Evolutionary conservation across 2,329 filamentous ascomycete species (phyloP).

Genomic region (Fusarium sp.): DNA sequence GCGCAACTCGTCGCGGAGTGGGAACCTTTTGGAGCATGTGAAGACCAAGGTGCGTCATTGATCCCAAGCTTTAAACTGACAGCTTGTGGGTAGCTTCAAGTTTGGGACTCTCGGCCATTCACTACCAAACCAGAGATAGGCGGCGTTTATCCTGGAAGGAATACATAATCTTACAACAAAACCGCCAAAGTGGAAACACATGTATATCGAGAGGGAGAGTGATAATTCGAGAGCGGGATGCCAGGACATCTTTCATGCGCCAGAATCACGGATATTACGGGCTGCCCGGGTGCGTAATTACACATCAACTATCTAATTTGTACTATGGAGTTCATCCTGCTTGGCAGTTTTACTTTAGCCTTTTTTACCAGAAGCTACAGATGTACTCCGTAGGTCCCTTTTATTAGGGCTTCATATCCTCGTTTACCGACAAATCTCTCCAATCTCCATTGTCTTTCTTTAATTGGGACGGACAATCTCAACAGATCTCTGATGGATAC

Average conservation of each 20-base stretch:
- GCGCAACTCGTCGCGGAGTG: slow-evolving; percentile 21
- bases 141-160: too few species aligned
- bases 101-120: neutral
- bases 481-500: slow-evolving; percentile 36
- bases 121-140: neutral
- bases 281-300: slow-evolving; percentile 22
- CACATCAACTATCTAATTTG: too few species aligned
- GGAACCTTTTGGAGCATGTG: slow-evolving; percentile 36
- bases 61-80: slow-evolving; percentile 13
- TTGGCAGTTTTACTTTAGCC: slow-evolving; percentile 29
- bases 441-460: slow-evolving; percentile 1
- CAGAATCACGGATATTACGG: slow-evolving; percentile 17
- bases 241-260: slow-evolving; percentile 20
- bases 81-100: slow-evolving; percentile 1
- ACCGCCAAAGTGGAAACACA: too few species aligned
- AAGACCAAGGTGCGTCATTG: slow-evolving; percentile 41
- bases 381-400: slow-evolving; percentile 7
- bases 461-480: slow-evolving; percentile 31
- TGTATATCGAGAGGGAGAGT: neutral
- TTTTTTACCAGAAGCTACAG: neutral
- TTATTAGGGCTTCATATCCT: slow-evolving; percentile 17
- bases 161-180: too few species aligned
- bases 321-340: slow-evolving; percentile 4
- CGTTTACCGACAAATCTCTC: slow-evolving; percentile 16
- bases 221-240: slow-evolving; percentile 9